Base-by-base conservation (phyloP, 2,329 filamentous ascomycete species). In the Penicillium sp. region DNA sequence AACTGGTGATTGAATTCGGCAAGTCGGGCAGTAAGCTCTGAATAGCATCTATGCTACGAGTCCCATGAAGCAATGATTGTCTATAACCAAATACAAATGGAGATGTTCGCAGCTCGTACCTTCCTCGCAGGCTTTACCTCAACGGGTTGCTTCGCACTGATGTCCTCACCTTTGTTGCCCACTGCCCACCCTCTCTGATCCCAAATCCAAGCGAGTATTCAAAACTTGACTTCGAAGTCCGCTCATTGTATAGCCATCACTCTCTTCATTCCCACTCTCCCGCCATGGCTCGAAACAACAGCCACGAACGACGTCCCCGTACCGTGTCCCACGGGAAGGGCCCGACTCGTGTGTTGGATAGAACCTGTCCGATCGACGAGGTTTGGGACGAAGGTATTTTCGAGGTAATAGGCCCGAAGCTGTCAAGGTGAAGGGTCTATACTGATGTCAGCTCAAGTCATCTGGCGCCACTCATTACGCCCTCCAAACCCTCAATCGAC, bases 1-100 rank as follows among this genome's bases (percentile, higher is more conserved):
- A 97, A 76, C 74, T 97, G 64, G 91, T 97, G 1, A 84, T 97
- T 61, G 84, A 90, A 65, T 82, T 92, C 65, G 80, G 72, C 31
- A 72, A 71, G 47, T 50, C 64, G 21, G 69, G 66, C 48, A 76
- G 73, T 61, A 77, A 76, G 67, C 61, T 77, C 57, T 76, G 65
- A 67, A 56, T 45, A 51, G 22, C 27, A n/a, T 21, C 11, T 43
- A 29, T 43, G 22, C 29, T 22, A 43, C 43, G 44, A 43, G 27
- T 38, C 16, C 24, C 24, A 44, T 39, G 51, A 44, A 27, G 11
- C 27, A 11, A 49, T 54, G 49, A 40, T 43, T 40, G 27, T 47
- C 24, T 32, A 34, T 52, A 46, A 21, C 13, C 24, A 16, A 10
- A 50, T 44, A 50, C 38, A 36, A 45, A 54, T 45, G 18, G 34